Conservation (phyloP, 768 basidiomycete species). For the Mycena olivaceomarginata region DNA sequence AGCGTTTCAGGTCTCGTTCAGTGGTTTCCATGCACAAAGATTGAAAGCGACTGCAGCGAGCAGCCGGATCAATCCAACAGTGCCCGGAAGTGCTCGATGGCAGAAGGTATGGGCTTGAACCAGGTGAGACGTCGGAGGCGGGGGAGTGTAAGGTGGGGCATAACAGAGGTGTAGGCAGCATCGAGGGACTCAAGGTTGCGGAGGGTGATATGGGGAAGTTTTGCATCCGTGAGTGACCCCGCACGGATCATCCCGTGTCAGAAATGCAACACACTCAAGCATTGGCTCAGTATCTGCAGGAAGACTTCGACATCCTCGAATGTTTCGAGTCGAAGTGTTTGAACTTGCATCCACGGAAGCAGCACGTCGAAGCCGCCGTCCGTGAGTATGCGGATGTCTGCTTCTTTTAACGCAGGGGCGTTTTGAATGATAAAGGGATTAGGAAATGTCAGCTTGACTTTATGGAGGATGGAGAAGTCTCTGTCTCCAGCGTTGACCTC, state of each 20-base stretch:
- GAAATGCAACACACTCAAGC: slow-evolving; percentile 1
- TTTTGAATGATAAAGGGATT: not conserved
- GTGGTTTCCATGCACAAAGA: not conserved
- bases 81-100: not conserved
- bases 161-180: not conserved
- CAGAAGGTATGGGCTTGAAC: not conserved
- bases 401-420: slow-evolving; percentile 4
- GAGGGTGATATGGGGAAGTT: not conserved
- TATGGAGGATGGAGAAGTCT: not conserved
- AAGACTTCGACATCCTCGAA: not conserved
- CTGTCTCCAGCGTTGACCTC: not conserved
- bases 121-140: not conserved
- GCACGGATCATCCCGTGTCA: not conserved
- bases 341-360: slow-evolving; percentile 18
- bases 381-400: not conserved
- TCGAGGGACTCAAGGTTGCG: not conserved
- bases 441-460: not conserved
- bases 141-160: slow-evolving; percentile 15
- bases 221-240: not conserved
- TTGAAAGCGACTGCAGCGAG: not conserved
- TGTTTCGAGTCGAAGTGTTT: not conserved
- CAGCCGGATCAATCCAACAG: slow-evolving; percentile 6
- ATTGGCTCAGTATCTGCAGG: not conserved
- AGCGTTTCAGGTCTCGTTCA: not conserved
- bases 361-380: not conserved